Evolutionary conservation across 495 filamentous ascomycete genomes (phyloP).

Genomic region (Neurospora sp.): DNA sequence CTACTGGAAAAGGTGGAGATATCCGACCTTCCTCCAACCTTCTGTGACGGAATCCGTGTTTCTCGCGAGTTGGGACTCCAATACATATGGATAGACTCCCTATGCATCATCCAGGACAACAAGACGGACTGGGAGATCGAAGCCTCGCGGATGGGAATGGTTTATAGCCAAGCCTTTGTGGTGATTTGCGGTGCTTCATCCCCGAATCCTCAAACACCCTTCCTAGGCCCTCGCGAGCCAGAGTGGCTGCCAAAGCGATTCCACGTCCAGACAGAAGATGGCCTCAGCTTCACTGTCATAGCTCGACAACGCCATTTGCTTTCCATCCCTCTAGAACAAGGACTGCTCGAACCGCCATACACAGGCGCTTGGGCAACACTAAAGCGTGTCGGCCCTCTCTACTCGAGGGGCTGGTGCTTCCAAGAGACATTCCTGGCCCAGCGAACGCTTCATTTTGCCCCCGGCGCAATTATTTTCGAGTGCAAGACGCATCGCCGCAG

Average conservation of each 20-base stretch:
- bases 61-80: slow-evolving; percentile 12
- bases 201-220: neutral
- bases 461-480: neutral
- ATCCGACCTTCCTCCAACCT: slow-evolving; percentile 16
- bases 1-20: slow-evolving; percentile 11
- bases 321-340: neutral
- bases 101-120: slow-evolving; percentile 27
- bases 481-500: neutral
- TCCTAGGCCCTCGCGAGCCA: neutral
- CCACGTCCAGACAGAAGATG: neutral
- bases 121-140: slow-evolving; percentile 15
- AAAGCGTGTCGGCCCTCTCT: neutral
- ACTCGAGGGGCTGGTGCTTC: neutral
- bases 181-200: neutral
- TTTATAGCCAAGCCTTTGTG: slow-evolving; percentile 19
- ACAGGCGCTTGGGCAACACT: neutral
- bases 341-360: neutral
- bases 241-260: neutral
- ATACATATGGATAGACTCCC: slow-evolving; percentile 26
- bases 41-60: slow-evolving; percentile 19
- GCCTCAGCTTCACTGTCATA: neutral
- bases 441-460: neutral
- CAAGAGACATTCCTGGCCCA: neutral
- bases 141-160: slow-evolving; percentile 11
- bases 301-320: neutral